phyloP scores from a whole-genome alignment of 2,329 filamentous ascomycete genomes.

The Arachnopeziza araneosa region DNA sequence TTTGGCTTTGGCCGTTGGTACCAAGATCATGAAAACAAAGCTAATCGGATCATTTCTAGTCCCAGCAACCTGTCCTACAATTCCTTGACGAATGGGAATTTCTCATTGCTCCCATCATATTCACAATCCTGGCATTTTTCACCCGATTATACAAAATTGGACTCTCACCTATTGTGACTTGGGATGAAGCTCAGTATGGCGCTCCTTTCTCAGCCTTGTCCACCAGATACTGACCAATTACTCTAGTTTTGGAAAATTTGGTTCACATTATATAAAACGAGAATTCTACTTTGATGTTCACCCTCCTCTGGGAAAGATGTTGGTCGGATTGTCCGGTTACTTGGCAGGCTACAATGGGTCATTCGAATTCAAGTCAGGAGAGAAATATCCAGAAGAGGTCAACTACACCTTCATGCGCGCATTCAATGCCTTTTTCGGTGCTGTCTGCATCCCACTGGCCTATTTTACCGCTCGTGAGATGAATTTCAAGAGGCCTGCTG shows the following conservation, averaged over 20 bases:
- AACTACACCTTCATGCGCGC: slow-evolving; percentile 98
- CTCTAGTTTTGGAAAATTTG: slow-evolving; percentile 86
- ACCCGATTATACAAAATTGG: slow-evolving; percentile 67
- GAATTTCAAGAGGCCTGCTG: slow-evolving; percentile 76
- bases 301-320: slow-evolving; percentile 95
- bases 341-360: slow-evolving; percentile 97
- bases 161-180: slow-evolving; percentile 66
- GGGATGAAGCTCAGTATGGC: slow-evolving; percentile 70
- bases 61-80: slow-evolving; percentile 53
- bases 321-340: slow-evolving; percentile 93
- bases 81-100: slow-evolving; percentile 60
- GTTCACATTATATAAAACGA: slow-evolving; percentile 96
- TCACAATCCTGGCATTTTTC: slow-evolving; percentile 57
- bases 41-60: slow-evolving; percentile 25
- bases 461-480: slow-evolving; percentile 94
- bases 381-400: slow-evolving; percentile 86
- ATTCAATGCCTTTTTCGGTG: slow-evolving; percentile 94
- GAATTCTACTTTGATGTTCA: slow-evolving; percentile 99
- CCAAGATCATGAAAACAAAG: slow-evolving; percentile 2
- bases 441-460: slow-evolving; percentile 84
- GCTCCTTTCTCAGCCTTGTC: slow-evolving; percentile 30
- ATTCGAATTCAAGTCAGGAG: slow-evolving; percentile 98
- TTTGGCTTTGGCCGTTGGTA: not conserved
- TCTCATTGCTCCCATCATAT: slow-evolving; percentile 55
- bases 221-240: slow-evolving; percentile 12